phyloP scores from a whole-genome alignment of 1,284 basidiomycete genomes.

The Coniophora puteana region DNA sequence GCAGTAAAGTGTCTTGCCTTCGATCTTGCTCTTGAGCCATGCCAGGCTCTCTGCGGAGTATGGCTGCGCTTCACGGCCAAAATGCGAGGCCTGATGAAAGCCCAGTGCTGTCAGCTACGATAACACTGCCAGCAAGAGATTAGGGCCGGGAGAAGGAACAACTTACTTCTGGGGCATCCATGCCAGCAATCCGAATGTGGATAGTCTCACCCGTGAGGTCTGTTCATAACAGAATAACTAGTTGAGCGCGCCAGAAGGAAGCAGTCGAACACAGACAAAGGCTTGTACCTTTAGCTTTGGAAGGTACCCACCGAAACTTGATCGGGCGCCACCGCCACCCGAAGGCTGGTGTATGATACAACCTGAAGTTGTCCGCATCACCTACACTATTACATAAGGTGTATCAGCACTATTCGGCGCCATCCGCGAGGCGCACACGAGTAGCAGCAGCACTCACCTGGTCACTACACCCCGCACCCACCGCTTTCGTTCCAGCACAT shows the following conservation, averaged over 20 bases:
- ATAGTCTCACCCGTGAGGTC: constrained; percentile 77
- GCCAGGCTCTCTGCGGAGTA: constrained; percentile 65
- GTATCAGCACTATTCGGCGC: constrained; percentile 2
- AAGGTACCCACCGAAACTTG: constrained; percentile 65
- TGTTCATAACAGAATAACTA: constrained; percentile 22
- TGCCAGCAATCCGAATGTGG: constrained; percentile 80
- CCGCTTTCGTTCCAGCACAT: constrained; percentile 47
- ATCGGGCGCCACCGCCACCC: constrained; percentile 73
- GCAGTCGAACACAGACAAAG: neutral
- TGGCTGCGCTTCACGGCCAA: constrained; percentile 74
- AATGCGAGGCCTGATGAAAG: constrained; percentile 60
- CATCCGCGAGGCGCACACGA: neutral
- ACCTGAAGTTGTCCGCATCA: constrained; percentile 75
- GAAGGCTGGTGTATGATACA: constrained; percentile 81
- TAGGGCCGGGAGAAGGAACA: neutral
- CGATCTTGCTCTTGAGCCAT: constrained; percentile 62
- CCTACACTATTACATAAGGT: constrained; percentile 55
- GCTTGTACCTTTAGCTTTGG: constrained; percentile 50
- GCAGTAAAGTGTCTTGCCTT: constrained; percentile 60
- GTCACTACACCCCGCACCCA: constrained; percentile 77
- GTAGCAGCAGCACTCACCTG: constrained; percentile 49
- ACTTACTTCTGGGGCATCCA: constrained; percentile 87
- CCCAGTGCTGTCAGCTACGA: constrained; percentile 6
- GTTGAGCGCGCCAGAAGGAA: constrained; percentile 4
- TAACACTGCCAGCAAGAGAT: neutral